A percentile compares a stretch with the other conserved stretches of the same genome.
Conservation (phyloP, 768 basidiomycete genomes). For the Crepidotus variabilis region DNA sequence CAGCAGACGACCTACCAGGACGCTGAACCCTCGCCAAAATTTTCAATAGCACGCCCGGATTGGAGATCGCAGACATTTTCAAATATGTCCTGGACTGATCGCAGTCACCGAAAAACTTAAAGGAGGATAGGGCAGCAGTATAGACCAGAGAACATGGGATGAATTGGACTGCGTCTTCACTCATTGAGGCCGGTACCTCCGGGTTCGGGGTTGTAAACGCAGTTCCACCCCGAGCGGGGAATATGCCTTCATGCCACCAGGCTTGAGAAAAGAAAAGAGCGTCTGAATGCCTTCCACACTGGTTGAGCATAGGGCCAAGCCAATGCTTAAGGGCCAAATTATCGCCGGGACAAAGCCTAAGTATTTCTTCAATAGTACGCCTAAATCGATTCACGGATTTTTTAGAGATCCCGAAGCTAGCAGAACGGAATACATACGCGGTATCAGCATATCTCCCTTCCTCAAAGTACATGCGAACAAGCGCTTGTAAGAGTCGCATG, state of each 20-base stretch:
- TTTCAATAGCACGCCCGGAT: slow-evolving; percentile 33
- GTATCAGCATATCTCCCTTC: slow-evolving; percentile 27
- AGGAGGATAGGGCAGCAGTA: slow-evolving; percentile 38
- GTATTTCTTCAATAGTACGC: slow-evolving; percentile 34
- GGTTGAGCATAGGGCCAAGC: slow-evolving; percentile 35
- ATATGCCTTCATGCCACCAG: slow-evolving; percentile 15
- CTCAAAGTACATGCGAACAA: slow-evolving; percentile 31
- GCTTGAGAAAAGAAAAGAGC: slow-evolving; percentile 38
- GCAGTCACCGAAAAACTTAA: slow-evolving; percentile 37
- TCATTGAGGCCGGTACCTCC: slow-evolving; percentile 14
- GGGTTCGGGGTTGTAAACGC: slow-evolving; percentile 21
- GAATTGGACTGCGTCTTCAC: slow-evolving; percentile 7
- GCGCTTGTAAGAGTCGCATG: slow-evolving; percentile 39
- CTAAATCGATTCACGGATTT: slow-evolving; percentile 15
- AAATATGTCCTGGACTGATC: slow-evolving; percentile 35
- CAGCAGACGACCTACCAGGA: slow-evolving; percentile 26
- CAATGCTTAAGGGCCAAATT: slow-evolving; percentile 34
- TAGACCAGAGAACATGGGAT: slow-evolving; percentile 22
- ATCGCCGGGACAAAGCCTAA: slow-evolving; percentile 40
- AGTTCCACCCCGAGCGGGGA: slow-evolving; percentile 21
- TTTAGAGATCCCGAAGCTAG: not conserved
- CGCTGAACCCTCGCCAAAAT: slow-evolving; percentile 32
- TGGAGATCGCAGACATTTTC: slow-evolving; percentile 26
- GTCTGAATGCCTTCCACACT: slow-evolving; percentile 27
- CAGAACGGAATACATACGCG: slow-evolving; percentile 21